Evolutionary conservation across 139 green algal genomes (phyloP), one percentile per base, ranked within the genome.

Genomic region (Limnomonas spitsbergensis): DNA sequence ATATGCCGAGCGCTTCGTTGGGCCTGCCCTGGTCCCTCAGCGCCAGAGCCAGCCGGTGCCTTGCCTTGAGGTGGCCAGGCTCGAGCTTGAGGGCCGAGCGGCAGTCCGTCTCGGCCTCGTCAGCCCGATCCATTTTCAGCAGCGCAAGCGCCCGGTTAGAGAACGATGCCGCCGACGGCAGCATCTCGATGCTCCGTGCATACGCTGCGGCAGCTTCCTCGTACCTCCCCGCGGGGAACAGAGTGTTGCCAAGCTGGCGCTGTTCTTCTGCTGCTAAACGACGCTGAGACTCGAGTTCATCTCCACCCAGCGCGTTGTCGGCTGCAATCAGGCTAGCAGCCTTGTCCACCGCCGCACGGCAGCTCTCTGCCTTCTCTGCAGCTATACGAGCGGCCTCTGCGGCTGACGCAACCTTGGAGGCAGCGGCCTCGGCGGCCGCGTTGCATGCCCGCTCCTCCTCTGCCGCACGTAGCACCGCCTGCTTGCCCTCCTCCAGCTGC

Each of bases 71-170:
- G 73, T 83, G 78, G 20, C 36, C 14, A 4, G 53, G 52, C 9
- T 81, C 81, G 34, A 83, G 78, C 38, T 54, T 39, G 36, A 86
- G 72, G 3, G 81, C 77, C 38, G 52, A 66, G 32, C 73, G 56
- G 7, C 77, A 81, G 3, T 80, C 77, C 7, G 72, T 40, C 73
- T 81, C 77, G 4, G 81, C 81, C 37, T 80, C 81, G 1, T 35
- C 72, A 37, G 75, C 47, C 14, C 75, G 56, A 4, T 70, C 38
- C 38, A 85, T 39, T 32, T 79, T 77, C 71, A 86, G 66, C 29
- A 80, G 40, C 54, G 80, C 56, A 37, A 81, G 72, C 38, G 81
- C 81, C 29, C 71, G 76, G 77, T 86, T 86, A 38, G 68, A 76
- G 61, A 82, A 77, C 29, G 81, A 54, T 26, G 77, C 56, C 4